Evolutionary conservation across 1,139 yeast species (phyloP).

Genomic region (Waltiozyma sp.): DNA sequence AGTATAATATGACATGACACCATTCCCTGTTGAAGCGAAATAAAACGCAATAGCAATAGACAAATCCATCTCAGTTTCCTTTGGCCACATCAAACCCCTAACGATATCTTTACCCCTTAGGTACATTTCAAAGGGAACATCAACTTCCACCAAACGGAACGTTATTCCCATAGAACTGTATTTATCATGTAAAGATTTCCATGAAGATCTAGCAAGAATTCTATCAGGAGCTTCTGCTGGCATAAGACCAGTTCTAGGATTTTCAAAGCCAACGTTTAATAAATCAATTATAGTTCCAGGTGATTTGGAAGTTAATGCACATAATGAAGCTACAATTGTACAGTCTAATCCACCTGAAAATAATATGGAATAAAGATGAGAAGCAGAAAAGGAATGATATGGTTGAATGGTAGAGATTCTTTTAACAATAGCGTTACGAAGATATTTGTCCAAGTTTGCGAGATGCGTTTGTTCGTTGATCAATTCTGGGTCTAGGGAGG

Average conservation of each 20-base stretch:
- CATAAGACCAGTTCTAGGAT: constrained; percentile 61
- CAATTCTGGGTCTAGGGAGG: constrained; percentile 9
- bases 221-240: constrained; percentile 77
- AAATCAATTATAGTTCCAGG: constrained; percentile 49
- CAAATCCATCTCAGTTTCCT: constrained; percentile 86
- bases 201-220: constrained; percentile 52
- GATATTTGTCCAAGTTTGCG: constrained; percentile 17
- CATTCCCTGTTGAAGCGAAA: constrained; percentile 65
- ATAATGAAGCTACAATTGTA: constrained; percentile 51
- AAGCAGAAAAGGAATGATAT: constrained; percentile 21
- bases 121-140: constrained; percentile 64
- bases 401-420: constrained; percentile 57
- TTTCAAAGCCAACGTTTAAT: constrained; percentile 91
- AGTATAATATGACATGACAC: constrained; percentile 13
- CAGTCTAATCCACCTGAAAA: constrained; percentile 96
- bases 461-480: constrained; percentile 11
- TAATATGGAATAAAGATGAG: constrained; percentile 41
- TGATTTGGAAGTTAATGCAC: no score
- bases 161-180: constrained; percentile 25
- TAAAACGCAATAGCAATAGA: constrained; percentile 92
- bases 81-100: constrained; percentile 62
- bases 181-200: constrained; percentile 33
- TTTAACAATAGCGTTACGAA: constrained; percentile 32
- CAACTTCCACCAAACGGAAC: constrained; percentile 51
- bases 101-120: constrained; percentile 41